Conservation (phyloP, 176 grass and related monocot genomes). For the Hyparrhenia diplandra region DNA sequence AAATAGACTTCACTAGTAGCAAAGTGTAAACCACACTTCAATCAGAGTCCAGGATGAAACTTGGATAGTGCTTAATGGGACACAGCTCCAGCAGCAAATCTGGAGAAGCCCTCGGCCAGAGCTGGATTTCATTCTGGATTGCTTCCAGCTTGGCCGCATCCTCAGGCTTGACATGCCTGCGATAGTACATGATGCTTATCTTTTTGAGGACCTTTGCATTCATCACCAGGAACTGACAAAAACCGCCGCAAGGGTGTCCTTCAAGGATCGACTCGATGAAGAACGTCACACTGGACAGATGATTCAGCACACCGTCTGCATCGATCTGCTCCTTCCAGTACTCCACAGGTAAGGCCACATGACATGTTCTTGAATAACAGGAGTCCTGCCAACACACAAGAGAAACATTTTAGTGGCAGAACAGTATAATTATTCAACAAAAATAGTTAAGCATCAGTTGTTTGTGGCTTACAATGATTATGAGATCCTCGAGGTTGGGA, state of each 20-base stretch:
- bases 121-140: not conserved
- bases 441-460: not conserved
- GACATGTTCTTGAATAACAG: not conserved
- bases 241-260: no score
- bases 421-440: not conserved
- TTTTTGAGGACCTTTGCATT: not conserved
- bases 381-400: no score
- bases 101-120: no score
- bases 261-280: not conserved
- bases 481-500: slow-evolving; percentile 25
- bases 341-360: not conserved
- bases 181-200: not conserved
- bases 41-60: no score
- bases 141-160: not conserved
- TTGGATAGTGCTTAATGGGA: no score
- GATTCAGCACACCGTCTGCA: no score
- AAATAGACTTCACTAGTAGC: no score
- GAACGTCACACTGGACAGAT: not conserved
- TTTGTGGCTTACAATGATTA: slow-evolving; percentile 5
- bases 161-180: not conserved
- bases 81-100: no score
- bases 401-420: not conserved
- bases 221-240: no score
- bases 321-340: not conserved
- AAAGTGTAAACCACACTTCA: no score